Evolutionary conservation across 2,329 filamentous ascomycete species (phyloP).

Genomic region (Fusarium acutatum): DNA sequence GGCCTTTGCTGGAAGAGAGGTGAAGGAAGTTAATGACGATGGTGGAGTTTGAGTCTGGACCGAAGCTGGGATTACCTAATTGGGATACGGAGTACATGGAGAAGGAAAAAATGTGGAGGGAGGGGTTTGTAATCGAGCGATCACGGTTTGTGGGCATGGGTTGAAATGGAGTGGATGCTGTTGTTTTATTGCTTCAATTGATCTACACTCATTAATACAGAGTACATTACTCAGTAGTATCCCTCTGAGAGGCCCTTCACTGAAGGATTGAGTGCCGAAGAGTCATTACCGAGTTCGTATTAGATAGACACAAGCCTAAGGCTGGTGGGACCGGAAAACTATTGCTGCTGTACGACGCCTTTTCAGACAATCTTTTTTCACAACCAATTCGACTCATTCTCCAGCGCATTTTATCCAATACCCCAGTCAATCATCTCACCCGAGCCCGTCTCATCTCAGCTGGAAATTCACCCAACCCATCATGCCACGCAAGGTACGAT

Average conservation of each 20-base stretch:
- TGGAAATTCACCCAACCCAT: background rate
- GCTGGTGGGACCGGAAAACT: conserved; percentile 11
- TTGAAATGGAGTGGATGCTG: background rate
- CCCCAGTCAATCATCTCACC: background rate
- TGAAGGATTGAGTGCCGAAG: background rate
- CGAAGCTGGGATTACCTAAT: conserved; percentile 19
- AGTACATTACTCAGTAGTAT: background rate
- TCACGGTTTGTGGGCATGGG: conserved; percentile 19
- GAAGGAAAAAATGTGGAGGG: conserved; percentile 32
- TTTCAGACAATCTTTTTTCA: background rate
- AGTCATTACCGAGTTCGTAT: background rate
- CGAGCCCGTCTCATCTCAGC: background rate
- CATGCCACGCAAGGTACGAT: conserved; percentile 33
- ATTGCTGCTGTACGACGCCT: background rate
- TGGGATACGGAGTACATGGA: background rate
- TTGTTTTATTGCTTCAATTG: background rate
- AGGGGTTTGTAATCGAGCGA: conserved; percentile 36
- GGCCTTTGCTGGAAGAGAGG: background rate
- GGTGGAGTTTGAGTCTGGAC: conserved; percentile 9
- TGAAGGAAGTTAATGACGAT: background rate
- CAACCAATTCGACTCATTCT: background rate
- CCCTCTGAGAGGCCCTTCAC: background rate
- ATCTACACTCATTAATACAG: background rate
- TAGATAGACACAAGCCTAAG: background rate
- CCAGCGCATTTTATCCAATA: background rate